Conservation (phyloP, 225 moss, liverwort and hornwort genomes). For the Pseudisothecium myosuroides region DNA sequence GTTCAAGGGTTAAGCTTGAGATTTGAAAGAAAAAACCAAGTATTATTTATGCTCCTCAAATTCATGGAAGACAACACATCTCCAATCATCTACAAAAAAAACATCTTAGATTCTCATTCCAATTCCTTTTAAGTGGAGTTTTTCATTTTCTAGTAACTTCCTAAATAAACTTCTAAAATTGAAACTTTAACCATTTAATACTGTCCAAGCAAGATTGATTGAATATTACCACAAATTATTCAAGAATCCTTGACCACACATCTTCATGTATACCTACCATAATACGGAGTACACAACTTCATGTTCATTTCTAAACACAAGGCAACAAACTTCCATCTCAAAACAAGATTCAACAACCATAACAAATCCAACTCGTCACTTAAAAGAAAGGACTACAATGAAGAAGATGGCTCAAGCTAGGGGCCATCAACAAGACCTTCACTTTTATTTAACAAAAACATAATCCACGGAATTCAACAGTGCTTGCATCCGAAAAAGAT, state of each 20-base stretch:
- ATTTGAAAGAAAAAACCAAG: background rate
- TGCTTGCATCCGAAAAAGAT: background rate
- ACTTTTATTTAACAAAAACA: constrained; percentile 1
- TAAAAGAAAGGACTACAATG: background rate
- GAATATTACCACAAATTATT: background rate
- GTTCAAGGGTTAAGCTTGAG: no score
- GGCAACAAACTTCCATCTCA: background rate
- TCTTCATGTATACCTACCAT: background rate
- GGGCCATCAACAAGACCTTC: background rate
- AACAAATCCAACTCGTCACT: background rate
- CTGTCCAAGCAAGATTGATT: background rate
- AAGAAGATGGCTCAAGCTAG: constrained; percentile 10
- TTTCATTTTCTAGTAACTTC: background rate
- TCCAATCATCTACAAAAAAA: background rate
- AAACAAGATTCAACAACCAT: background rate
- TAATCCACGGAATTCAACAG: background rate
- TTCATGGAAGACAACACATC: background rate
- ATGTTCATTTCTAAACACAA: background rate
- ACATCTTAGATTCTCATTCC: background rate
- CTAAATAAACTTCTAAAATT: background rate
- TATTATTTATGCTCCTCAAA: background rate
- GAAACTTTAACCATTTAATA: background rate
- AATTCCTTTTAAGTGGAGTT: background rate
- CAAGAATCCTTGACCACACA: background rate
- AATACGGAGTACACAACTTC: background rate